Evolutionary conservation across 306 rosid genomes (phyloP).

Genomic region (Spatholobus suberectus): DNA sequence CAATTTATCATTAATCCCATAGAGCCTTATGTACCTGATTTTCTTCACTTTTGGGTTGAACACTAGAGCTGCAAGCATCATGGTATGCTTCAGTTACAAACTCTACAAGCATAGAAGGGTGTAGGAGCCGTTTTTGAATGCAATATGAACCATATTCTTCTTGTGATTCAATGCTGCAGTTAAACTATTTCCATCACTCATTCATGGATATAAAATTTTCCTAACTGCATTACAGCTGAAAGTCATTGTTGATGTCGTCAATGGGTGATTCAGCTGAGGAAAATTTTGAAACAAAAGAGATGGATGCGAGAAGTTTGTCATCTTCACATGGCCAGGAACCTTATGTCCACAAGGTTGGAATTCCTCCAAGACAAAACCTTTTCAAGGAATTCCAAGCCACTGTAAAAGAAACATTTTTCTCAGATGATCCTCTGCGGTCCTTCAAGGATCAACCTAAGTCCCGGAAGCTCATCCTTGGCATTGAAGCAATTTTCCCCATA

Average conservation of each 20-base stretch:
- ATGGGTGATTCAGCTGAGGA: conserved; percentile 55
- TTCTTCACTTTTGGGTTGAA: neutral
- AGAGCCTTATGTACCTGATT: neutral
- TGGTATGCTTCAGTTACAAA: conserved; percentile 8
- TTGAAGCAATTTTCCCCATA: conserved; percentile 85
- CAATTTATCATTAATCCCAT: neutral
- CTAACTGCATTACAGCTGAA: conserved; percentile 44
- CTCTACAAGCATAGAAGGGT: neutral
- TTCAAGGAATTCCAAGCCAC: conserved; percentile 70
- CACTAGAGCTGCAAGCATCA: conserved; percentile 1
- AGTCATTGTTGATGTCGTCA: conserved; percentile 42
- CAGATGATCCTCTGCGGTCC: conserved; percentile 83
- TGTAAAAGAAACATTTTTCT: conserved; percentile 83
- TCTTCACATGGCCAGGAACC: conserved; percentile 52
- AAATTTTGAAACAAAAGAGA: conserved; percentile 57
- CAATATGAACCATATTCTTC: conserved; percentile 6
- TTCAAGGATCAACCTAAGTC: conserved; percentile 85
- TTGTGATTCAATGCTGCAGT: conserved; percentile 3
- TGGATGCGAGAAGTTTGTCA: conserved; percentile 57
- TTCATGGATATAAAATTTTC: neutral
- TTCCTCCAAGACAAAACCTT: conserved; percentile 86
- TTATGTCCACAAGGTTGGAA: conserved; percentile 72
- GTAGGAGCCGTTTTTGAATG: conserved; percentile 21
- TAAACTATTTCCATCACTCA: neutral
- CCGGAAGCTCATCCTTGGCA: conserved; percentile 73